phyloP scores from a whole-genome alignment of 768 basidiomycete genomes.

The Lactarius sanguifluus region DNA sequence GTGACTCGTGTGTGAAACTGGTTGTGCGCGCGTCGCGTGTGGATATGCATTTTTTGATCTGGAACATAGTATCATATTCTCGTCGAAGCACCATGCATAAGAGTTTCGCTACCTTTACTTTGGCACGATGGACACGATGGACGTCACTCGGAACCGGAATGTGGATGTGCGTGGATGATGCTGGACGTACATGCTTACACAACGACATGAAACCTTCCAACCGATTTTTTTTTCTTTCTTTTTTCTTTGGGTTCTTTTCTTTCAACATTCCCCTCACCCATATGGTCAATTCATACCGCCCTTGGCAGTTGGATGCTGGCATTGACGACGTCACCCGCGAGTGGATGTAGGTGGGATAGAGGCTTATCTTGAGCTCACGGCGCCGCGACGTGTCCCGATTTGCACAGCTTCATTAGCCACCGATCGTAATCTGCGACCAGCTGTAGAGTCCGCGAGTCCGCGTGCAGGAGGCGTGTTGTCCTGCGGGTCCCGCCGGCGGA shows the following conservation, averaged over 20 bases:
- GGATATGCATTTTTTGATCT: neutral
- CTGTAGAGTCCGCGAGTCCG: neutral
- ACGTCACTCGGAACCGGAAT: neutral
- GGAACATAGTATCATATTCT: neutral
- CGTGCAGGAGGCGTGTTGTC: neutral
- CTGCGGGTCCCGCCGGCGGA: neutral
- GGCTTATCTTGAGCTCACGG: no score
- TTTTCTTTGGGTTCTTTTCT: neutral
- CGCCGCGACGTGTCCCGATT: constrained; percentile 11
- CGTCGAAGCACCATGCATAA: neutral
- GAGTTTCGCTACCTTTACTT: neutral
- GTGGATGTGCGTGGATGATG: neutral
- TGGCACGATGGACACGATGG: neutral
- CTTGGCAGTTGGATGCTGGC: neutral
- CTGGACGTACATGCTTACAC: neutral
- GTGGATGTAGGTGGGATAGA: no score
- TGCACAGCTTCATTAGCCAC: constrained; percentile 17
- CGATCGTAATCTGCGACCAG: constrained; percentile 25
- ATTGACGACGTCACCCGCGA: neutral
- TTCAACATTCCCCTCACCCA: neutral
- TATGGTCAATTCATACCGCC: neutral
- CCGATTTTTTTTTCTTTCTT: neutral
- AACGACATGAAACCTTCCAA: neutral
- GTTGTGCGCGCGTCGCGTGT: neutral
- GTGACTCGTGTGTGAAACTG: constrained; percentile 2